Evolutionary conservation across 805 yeast genomes (phyloP), one percentile per base, ranked within the genome.

Genomic region (Jamesozyma jinghongensis): DNA sequence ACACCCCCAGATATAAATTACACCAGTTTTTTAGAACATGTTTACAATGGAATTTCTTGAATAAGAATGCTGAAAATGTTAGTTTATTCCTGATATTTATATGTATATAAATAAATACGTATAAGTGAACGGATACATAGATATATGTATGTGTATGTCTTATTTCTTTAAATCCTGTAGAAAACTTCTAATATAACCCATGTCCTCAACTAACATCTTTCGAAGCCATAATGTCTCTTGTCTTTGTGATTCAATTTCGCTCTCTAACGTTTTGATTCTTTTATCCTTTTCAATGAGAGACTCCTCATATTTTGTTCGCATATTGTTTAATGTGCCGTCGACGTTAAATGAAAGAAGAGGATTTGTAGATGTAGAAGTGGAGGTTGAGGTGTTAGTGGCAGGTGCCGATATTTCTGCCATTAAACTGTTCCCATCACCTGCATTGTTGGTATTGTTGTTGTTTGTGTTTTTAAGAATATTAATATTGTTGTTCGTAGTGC

Each of bases 191-290:
- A 54, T 47, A 41, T 42, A 45, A 6, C 53, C 56, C 53, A 54
- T 43, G 31, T 54, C 56, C 34, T 54, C 58, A 27, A 52, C 46
- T 4, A 54, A 41, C 47, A 54, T 42, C 33, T 50, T 54, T 20
- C 51, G 45, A 22, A 54, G 40, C 54, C 54, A 51, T 18, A 38
- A 14, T 1, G 52, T 45, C 32, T 54, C 57, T 34, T 51, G 51
- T 29, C 53, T 39, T 37, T 52, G 54, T 14, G 44, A 22, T 17
- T 50, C 50, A 14, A 54, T 34, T 30, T 53, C 57, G 16, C 43
- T 34, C 33, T 52, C 51, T 13, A 54, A 45, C 3, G 42, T 36
- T 26, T 38, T 22, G 4, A 54, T 50, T 32, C 56, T 31, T 19
- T 40, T 43, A 30, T 52, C 54, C 40, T 52, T 54, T 36, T 54